phyloP scores from a whole-genome alignment of 1,139 yeast genomes.

The Sugiyamaella xylanicola region DNA sequence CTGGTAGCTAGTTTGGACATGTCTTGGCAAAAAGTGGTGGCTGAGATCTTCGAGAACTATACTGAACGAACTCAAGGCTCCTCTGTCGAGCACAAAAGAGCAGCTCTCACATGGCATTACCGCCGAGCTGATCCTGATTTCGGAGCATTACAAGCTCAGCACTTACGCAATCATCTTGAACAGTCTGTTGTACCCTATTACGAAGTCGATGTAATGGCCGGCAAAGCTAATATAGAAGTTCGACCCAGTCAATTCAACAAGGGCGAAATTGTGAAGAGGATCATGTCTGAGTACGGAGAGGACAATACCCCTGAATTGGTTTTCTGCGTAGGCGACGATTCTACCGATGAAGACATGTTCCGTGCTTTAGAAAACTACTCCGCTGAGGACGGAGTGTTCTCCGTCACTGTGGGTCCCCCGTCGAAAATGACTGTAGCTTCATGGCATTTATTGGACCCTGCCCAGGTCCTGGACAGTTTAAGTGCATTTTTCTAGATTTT shows the following conservation, averaged over 20 bases:
- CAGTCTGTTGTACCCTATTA: constrained; percentile 62
- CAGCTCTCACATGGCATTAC: constrained; percentile 97
- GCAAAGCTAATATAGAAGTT: constrained; percentile 95
- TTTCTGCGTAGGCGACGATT: constrained; percentile 90
- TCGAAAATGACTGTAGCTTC: constrained; percentile 86
- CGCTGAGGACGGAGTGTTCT: constrained; percentile 51
- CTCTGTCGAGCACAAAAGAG: constrained; percentile 81
- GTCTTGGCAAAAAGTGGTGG: constrained; percentile 90
- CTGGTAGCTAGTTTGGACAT: constrained; percentile 81
- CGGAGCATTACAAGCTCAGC: constrained; percentile 82
- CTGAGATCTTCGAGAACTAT: constrained; percentile 67
- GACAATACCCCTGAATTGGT: constrained; percentile 66
- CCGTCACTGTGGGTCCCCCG: constrained; percentile 95
- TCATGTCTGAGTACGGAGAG: constrained; percentile 51
- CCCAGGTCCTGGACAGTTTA: constrained; percentile 80
- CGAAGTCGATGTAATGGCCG: constrained; percentile 95
- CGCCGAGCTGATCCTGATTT: constrained; percentile 91
- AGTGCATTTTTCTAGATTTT: constrained; percentile 5
- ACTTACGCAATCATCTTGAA: constrained; percentile 66
- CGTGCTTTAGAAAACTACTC: constrained; percentile 67
- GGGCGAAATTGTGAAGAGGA: constrained; percentile 89
- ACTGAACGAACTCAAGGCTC: constrained; percentile 93
- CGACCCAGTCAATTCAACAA: constrained; percentile 92
- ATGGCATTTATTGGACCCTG: constrained; percentile 84
- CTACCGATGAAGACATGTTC: constrained; percentile 98